These are phyloP conservation scores for Fusarium compactum DNA, from an alignment of 2,329 filamentous ascomycete genomes.

Conservation along the genomic window DNA sequence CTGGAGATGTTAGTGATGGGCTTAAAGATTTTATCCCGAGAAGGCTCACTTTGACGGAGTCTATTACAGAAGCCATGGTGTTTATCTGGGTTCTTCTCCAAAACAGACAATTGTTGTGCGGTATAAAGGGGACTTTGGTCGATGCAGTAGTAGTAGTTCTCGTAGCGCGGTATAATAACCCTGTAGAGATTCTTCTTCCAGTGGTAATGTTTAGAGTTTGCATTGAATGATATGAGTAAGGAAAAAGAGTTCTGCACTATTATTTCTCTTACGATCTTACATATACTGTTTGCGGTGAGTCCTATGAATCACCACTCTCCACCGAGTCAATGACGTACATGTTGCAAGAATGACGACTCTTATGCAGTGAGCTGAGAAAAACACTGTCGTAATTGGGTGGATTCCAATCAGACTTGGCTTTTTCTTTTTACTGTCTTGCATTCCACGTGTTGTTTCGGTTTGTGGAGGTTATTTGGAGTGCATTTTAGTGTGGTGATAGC, in stretches of 20 bases:
- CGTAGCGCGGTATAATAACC: constrained; percentile 7
- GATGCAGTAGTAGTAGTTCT: background rate
- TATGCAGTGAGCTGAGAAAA: constrained; percentile 1
- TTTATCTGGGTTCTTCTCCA: background rate
- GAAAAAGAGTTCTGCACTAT: fast-evolving
- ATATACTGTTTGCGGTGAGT: constrained; percentile 3
- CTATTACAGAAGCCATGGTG: constrained; percentile 26
- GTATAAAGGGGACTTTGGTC: background rate
- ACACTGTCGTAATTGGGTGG: background rate
- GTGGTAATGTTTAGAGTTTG: background rate
- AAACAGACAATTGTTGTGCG: background rate
- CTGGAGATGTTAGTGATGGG: constrained; percentile 38
- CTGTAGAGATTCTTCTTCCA: background rate
- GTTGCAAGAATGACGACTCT: background rate
- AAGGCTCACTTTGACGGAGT: constrained; percentile 7
- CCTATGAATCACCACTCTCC: constrained; percentile 29
- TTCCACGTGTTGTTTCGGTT: no score
- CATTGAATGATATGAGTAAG: background rate
- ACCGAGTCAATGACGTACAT: constrained; percentile 25
- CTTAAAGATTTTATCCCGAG: fast-evolving
- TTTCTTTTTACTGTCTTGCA: no score
- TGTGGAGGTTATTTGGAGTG: background rate
- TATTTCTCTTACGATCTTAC: background rate
- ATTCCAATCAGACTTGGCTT: no score
- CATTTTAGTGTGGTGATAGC: background rate